A percentile compares a stretch with the other conserved stretches of the same genome.
Conservation (phyloP, 805 yeast genomes). For the Clavispora carvajalis region DNA sequence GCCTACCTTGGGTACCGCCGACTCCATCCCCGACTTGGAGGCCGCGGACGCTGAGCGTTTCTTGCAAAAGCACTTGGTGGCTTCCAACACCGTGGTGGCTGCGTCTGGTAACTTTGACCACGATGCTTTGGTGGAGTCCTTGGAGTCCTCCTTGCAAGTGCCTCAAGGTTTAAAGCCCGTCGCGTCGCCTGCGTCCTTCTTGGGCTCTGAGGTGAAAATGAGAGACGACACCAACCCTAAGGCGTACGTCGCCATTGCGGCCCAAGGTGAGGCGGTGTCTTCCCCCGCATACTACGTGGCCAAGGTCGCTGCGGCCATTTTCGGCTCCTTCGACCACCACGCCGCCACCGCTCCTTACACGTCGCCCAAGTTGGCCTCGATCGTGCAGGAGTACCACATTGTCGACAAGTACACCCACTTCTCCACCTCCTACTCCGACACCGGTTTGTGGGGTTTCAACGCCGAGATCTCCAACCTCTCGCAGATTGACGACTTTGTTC, state of each 20-base stretch:
- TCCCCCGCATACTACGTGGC: conserved; percentile 68
- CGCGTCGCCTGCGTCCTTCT: conserved; percentile 54
- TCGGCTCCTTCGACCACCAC: conserved; percentile 49
- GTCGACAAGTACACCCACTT: conserved; percentile 70
- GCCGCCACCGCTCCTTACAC: conserved; percentile 45
- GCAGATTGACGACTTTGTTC: conserved; percentile 61
- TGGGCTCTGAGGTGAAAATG: conserved; percentile 83
- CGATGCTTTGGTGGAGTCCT: conserved; percentile 62
- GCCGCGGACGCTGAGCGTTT: conserved; percentile 53
- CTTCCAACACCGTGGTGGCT: conserved; percentile 64
- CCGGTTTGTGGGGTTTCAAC: conserved; percentile 82
- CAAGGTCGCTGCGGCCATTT: conserved; percentile 63
- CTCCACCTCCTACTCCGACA: conserved; percentile 66
- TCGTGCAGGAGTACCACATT: conserved; percentile 66
- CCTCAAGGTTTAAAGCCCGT: conserved; percentile 48
- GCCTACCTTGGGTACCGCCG: conserved; percentile 72
- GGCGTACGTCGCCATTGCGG: conserved; percentile 75
- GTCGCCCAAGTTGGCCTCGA: conserved; percentile 66
- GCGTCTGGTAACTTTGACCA: conserved; percentile 68
- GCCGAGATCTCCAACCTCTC: conserved; percentile 56
- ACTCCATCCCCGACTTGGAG: conserved; percentile 54
- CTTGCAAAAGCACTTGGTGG: conserved; percentile 50
- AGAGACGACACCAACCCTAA: conserved; percentile 84
- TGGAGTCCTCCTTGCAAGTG: conserved; percentile 46
- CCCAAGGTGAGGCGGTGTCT: conserved; percentile 57